Conservation (phyloP, 345 rosid genomes). For the Populus deltoides region DNA sequence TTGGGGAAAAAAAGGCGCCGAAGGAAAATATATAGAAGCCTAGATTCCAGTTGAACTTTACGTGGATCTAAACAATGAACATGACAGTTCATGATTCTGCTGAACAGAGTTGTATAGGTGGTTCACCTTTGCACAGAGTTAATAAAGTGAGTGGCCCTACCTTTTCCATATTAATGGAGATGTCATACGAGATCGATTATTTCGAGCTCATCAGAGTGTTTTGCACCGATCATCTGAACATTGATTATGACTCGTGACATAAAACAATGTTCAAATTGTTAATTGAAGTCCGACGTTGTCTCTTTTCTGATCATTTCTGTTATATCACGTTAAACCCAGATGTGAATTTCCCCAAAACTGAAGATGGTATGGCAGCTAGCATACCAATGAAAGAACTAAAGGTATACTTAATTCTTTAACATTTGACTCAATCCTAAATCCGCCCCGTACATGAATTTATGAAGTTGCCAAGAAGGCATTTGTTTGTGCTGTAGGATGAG, state of each 20-base stretch:
- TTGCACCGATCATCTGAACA: neutral
- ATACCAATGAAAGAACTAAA: neutral
- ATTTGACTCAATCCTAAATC: neutral
- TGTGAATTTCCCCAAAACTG: neutral
- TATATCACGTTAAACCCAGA: neutral
- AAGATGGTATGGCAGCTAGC: neutral
- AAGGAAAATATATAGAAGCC: no score
- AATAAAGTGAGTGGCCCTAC: neutral
- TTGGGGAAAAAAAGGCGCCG: no score
- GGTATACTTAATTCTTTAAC: neutral
- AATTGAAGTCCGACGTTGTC: neutral
- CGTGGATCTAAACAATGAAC: neutral
- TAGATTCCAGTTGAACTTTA: neutral
- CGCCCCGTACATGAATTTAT: neutral
- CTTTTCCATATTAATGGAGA: neutral
- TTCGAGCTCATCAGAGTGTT: neutral
- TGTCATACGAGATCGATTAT: neutral
- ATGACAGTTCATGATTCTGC: neutral
- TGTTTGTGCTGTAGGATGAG: neutral
- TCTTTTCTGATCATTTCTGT: neutral
- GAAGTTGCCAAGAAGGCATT: neutral
- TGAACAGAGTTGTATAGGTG: neutral
- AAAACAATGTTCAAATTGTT: neutral
- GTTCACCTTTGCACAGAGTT: neutral
- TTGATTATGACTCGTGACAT: neutral